Evolutionary conservation across 768 basidiomycete genomes (phyloP).

Genomic region (Suillus americanus): DNA sequence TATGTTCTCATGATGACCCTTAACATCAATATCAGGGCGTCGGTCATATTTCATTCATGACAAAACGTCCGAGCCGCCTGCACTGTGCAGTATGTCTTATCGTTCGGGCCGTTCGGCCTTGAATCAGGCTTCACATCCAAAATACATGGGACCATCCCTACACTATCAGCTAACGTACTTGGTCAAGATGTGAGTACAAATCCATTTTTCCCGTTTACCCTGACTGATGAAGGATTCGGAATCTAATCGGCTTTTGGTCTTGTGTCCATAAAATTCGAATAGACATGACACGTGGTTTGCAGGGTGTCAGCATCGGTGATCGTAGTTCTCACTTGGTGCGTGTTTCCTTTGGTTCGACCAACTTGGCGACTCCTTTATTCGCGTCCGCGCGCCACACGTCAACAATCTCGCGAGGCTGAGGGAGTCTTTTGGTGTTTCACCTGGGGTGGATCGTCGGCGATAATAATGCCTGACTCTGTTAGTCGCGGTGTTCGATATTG

Average conservation of each 20-base stretch:
- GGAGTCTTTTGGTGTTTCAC: background rate
- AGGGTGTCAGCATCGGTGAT: background rate
- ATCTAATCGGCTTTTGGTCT: background rate
- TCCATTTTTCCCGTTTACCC: background rate
- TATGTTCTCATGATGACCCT: constrained; percentile 1
- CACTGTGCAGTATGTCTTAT: background rate
- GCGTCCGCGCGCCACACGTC: background rate
- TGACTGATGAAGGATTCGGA: background rate
- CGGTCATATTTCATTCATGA: background rate
- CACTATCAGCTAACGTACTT: background rate
- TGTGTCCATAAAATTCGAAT: background rate
- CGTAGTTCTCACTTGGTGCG: background rate
- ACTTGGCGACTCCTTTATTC: background rate
- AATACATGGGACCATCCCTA: background rate
- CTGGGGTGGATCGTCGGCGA: background rate
- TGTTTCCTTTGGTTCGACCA: background rate
- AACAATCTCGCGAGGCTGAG: background rate
- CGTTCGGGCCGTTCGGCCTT: background rate
- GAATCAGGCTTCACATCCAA: background rate
- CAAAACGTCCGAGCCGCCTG: background rate
- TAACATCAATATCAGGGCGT: background rate
- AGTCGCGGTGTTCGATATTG: background rate
- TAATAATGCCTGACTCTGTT: background rate
- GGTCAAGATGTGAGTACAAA: background rate
- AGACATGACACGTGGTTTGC: background rate